Evolutionary conservation across 441 rosid genomes (phyloP).

Genomic region (Arabidopsis lyrata): DNA sequence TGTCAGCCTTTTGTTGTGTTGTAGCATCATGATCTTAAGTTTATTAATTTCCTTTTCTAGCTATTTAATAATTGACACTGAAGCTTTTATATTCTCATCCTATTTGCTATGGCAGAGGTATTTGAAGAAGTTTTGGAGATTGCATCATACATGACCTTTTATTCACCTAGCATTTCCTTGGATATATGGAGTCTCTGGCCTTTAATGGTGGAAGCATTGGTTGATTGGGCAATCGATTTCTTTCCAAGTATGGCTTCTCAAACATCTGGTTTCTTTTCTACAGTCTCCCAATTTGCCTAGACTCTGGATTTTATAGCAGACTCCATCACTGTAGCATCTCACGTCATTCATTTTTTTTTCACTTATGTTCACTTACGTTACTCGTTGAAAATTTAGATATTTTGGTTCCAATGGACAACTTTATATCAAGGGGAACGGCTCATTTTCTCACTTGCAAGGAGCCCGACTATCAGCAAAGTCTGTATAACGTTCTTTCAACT

Average conservation of each 20-base stretch:
- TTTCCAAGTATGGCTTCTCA: conserved; percentile 76
- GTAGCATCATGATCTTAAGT: conserved; percentile 29
- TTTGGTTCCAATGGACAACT: conserved; percentile 96
- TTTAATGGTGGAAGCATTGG: conserved; percentile 90
- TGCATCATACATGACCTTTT: conserved; percentile 95
- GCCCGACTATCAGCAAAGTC: conserved; percentile 96
- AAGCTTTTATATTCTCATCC: conserved; percentile 30
- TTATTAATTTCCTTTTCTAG: conserved; percentile 19
- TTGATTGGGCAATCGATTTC: conserved; percentile 98
- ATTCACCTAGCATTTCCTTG: conserved; percentile 87
- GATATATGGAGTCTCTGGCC: conserved; percentile 99
- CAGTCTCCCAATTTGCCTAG: neutral
- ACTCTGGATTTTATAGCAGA: neutral
- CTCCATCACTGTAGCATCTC: conserved; percentile 21
- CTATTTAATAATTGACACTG: conserved; percentile 2
- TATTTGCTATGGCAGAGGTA: conserved; percentile 69
- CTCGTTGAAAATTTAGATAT: conserved; percentile 65
- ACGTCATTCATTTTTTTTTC: conserved; percentile 23
- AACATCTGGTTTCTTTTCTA: conserved; percentile 20
- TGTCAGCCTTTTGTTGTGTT: conserved; percentile 20
- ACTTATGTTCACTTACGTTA: conserved; percentile 10
- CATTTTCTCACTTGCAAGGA: conserved; percentile 89
- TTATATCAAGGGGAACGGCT: conserved; percentile 93
- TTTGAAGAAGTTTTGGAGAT: conserved; percentile 99
- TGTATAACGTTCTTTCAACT: conserved; percentile 89